phyloP scores from a whole-genome alignment of 2,329 filamentous ascomycete genomes.

The Venturia aucupariae region DNA sequence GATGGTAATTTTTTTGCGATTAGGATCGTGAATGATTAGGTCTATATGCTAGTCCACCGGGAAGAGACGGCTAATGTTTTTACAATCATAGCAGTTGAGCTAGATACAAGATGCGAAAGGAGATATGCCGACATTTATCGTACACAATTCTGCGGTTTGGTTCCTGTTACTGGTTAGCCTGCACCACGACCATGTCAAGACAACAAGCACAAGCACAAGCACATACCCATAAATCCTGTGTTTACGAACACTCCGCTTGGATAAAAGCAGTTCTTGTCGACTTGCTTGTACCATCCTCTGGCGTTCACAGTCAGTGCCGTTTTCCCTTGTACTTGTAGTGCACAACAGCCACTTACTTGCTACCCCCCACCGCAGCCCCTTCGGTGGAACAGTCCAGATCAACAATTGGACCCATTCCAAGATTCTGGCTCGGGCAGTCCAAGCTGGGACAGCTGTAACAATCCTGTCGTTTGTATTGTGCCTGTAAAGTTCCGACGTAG shows the following conservation, averaged over 20 bases:
- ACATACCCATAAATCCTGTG: background rate
- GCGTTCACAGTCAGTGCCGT: background rate
- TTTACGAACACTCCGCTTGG: background rate
- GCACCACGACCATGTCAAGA: background rate
- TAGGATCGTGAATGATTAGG: background rate
- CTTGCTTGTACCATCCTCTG: slow-evolving; percentile 4
- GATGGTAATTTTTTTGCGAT: background rate
- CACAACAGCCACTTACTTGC: background rate
- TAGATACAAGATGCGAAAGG: no score
- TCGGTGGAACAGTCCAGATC: slow-evolving; percentile 2
- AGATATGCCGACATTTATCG: no score
- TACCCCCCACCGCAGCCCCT: background rate
- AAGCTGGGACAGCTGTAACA: background rate
- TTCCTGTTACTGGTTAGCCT: background rate
- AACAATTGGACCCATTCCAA: background rate
- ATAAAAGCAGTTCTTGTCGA: background rate
- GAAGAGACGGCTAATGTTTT: background rate
- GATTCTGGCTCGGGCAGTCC: background rate
- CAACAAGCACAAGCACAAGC: background rate
- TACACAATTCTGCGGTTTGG: background rate
- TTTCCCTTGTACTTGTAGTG: no score
- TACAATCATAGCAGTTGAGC: background rate
- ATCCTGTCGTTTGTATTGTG: background rate
- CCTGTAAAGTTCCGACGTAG: background rate
- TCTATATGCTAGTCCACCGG: background rate